Conservation (phyloP, 345 rosid species). For the Gossypioides kirkii region DNA sequence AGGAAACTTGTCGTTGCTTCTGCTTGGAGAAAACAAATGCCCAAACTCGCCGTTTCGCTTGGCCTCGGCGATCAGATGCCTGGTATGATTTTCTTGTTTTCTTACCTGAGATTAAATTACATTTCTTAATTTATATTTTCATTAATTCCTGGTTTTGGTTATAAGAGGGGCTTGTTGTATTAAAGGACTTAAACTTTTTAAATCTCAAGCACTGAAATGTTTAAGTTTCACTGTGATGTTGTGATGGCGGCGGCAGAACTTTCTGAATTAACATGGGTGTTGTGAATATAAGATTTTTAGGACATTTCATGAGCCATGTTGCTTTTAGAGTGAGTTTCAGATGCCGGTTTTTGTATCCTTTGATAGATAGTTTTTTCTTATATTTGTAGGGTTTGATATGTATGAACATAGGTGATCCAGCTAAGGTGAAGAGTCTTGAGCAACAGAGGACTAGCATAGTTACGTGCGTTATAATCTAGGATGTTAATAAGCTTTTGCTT, state of each 20-base stretch:
- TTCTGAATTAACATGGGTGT: not conserved
- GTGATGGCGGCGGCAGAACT: not conserved
- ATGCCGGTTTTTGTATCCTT: not conserved
- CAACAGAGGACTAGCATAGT: not conserved
- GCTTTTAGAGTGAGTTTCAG: not conserved
- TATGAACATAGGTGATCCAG: no score
- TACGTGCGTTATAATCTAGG: not conserved
- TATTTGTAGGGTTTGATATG: not conserved
- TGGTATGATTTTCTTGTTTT: conserved; percentile 39
- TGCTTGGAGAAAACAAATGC: conserved; percentile 99
- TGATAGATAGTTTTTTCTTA: not conserved
- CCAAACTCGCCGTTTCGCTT: conserved; percentile 93
- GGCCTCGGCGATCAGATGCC: conserved; percentile 92
- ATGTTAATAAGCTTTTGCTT: not conserved
- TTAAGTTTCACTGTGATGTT: not conserved
- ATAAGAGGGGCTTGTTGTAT: not conserved
- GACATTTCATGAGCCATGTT: not conserved
- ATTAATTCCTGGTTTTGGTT: not conserved
- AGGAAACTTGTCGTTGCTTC: conserved; percentile 92
- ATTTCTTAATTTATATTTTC: not conserved
- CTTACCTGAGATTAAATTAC: not conserved
- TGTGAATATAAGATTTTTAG: not conserved
- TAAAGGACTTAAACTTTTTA: not conserved
- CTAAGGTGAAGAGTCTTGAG: not conserved
- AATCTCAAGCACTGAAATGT: not conserved